Evolutionary conservation across 805 yeast species (phyloP).

Genomic region (Candida ipomoeae): DNA sequence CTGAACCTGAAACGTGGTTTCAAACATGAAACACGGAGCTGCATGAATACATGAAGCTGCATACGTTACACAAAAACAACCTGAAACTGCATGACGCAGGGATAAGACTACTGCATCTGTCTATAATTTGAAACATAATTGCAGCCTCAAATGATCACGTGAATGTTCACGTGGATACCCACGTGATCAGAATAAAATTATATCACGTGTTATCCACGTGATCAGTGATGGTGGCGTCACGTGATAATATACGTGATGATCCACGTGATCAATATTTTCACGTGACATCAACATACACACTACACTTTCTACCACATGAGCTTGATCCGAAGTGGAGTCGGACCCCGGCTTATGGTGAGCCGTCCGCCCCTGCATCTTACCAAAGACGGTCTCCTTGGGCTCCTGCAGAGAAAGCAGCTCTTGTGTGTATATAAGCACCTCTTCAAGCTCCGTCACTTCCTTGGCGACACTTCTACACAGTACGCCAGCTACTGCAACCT

Average conservation of each 20-base stretch:
- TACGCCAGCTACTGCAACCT: slow-evolving; percentile 17
- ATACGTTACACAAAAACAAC: too few species aligned
- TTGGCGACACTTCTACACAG: slow-evolving; percentile 14
- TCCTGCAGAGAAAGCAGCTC: slow-evolving; percentile 8
- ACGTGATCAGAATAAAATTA: too few species aligned
- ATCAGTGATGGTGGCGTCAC: not conserved
- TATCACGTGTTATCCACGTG: too few species aligned
- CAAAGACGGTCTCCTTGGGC: slow-evolving; percentile 4
- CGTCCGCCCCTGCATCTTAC: slow-evolving; percentile 10
- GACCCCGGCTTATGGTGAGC: slow-evolving; percentile 9
- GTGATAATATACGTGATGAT: not conserved
- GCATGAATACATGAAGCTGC: not conserved
- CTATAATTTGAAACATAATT: too few species aligned
- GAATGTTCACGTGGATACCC: too few species aligned
- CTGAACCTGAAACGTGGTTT: not conserved
- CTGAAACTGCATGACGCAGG: too few species aligned
- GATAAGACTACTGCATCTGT: too few species aligned
- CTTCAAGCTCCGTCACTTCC: slow-evolving; percentile 27
- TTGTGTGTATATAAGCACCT: slow-evolving; percentile 27
- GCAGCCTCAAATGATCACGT: too few species aligned
- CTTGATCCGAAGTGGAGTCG: slow-evolving; percentile 6
- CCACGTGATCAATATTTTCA: not conserved
- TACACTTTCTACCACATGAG: not conserved
- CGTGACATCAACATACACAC: not conserved
- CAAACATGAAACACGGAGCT: not conserved